A percentile compares a stretch with the other conserved stretches of the same genome.
Evolutionary conservation across 352 stramenopile genomes (phyloP).

Genomic region (Phytophthora capsici): DNA sequence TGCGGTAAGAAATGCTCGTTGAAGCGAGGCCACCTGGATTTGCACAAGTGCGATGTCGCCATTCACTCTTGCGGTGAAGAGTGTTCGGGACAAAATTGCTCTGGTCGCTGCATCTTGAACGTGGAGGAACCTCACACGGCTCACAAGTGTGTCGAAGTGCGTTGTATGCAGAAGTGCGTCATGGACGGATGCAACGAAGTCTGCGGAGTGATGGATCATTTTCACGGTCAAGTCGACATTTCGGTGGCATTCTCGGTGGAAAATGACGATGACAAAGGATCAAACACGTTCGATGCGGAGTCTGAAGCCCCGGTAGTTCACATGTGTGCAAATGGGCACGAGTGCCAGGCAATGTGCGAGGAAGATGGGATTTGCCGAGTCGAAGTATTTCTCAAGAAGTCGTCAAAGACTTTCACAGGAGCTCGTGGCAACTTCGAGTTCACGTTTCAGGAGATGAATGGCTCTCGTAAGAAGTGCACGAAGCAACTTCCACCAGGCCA

Average conservation of each 20-base stretch:
- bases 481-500: conserved; percentile 46
- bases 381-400: conserved; percentile 74
- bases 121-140: conserved; percentile 54
- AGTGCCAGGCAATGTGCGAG: conserved; percentile 59
- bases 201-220: conserved; percentile 65
- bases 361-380: conserved; percentile 73
- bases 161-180: conserved; percentile 63
- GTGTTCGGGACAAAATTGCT: conserved; percentile 55
- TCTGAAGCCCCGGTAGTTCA: conserved; percentile 56
- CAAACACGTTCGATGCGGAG: conserved; percentile 45
- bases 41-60: conserved; percentile 62
- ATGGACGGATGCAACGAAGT: conserved; percentile 66
- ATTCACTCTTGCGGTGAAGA: conserved; percentile 62
- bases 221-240: conserved; percentile 63
- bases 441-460: conserved; percentile 85
- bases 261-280: conserved; percentile 43
- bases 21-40: conserved; percentile 47
- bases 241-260: conserved; percentile 58
- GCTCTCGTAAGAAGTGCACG: conserved; percentile 65
- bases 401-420: conserved; percentile 69
- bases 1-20: conserved; percentile 56
- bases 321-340: conserved; percentile 64
- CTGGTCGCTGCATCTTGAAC: conserved; percentile 54
- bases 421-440: conserved; percentile 69
- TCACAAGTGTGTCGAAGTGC: conserved; percentile 70